These are phyloP conservation scores for Botrytis aclada DNA, from an alignment of 2,329 filamentous ascomycete genomes.

Conservation along the genomic window DNA sequence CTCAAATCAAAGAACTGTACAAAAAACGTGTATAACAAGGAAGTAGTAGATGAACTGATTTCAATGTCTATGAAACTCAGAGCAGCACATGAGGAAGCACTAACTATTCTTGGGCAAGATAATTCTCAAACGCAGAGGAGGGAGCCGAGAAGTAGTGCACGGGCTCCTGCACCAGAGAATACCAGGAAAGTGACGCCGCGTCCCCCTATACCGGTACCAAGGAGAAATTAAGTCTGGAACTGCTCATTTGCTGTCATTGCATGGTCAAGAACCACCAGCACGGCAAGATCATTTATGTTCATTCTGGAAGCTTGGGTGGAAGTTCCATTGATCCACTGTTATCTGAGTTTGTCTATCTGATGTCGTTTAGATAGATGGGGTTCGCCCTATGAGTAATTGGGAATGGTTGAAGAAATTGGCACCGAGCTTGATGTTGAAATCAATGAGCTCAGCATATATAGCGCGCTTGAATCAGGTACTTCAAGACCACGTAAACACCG, in stretches of 20 bases:
- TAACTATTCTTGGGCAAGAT: neutral
- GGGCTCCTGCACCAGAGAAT: neutral
- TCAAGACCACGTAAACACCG: too few species aligned
- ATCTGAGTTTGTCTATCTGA: neutral
- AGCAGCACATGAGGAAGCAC: neutral
- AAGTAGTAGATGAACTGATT: too few species aligned
- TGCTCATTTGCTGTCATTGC: neutral
- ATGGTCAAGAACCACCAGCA: neutral
- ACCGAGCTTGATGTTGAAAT: neutral
- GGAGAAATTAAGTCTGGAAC: neutral
- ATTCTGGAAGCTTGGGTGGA: neutral
- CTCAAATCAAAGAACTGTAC: neutral
- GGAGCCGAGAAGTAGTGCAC: too few species aligned
- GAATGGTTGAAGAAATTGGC: neutral
- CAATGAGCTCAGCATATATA: too few species aligned
- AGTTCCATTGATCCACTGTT: neutral
- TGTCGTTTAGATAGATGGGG: neutral
- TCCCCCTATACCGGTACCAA: neutral
- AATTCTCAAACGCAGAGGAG: neutral
- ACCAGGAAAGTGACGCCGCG: neutral
- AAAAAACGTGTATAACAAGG: rapidly evolving
- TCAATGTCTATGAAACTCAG: neutral
- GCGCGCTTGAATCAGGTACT: too few species aligned
- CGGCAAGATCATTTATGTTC: neutral
- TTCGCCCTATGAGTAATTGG: too few species aligned